These are phyloP conservation scores for Alternaria atra DNA, from an alignment of 2,329 filamentous ascomycete species.

Conservation along the genomic window DNA sequence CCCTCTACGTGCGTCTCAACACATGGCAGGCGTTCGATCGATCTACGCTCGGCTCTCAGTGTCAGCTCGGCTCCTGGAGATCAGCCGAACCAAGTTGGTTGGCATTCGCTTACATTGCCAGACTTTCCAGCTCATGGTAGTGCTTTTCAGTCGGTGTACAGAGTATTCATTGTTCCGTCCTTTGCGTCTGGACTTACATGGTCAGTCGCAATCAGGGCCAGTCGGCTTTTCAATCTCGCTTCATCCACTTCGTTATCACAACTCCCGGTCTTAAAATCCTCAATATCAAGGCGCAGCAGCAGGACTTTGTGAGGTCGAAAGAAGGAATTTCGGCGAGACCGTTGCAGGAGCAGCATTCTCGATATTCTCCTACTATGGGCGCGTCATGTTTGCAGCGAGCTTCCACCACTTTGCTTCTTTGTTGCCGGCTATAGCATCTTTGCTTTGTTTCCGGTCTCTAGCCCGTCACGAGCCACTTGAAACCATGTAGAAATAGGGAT, in stretches of 20 bases:
- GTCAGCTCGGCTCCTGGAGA: conserved; percentile 6
- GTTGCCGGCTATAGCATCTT: not conserved
- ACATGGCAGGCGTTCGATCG: conserved; percentile 14
- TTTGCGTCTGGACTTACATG: not conserved
- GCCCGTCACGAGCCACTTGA: not conserved
- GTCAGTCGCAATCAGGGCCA: not conserved
- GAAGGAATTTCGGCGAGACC: conserved; percentile 5
- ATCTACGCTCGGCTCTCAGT: conserved; percentile 6
- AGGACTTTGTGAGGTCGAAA: not conserved
- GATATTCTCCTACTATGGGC: not conserved
- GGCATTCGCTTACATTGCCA: conserved; percentile 2
- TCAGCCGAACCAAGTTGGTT: conserved; percentile 6
- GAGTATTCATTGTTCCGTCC: not conserved
- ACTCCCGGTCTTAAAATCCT: conserved; percentile 12
- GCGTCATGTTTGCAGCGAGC: conserved; percentile 1
- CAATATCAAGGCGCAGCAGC: not conserved
- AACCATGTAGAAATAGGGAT: not conserved
- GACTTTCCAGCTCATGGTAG: conserved; percentile 3
- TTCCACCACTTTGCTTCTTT: conserved; percentile 12
- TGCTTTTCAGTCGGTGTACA: conserved; percentile 2
- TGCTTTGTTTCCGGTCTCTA: not conserved
- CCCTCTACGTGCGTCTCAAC: conserved; percentile 27
- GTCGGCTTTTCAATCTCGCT: conserved; percentile 10
- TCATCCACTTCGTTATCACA: not conserved
- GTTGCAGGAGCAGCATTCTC: conserved; percentile 5